Conservation (phyloP, 352 stramenopile species). For the Globisporangium middletonii region DNA sequence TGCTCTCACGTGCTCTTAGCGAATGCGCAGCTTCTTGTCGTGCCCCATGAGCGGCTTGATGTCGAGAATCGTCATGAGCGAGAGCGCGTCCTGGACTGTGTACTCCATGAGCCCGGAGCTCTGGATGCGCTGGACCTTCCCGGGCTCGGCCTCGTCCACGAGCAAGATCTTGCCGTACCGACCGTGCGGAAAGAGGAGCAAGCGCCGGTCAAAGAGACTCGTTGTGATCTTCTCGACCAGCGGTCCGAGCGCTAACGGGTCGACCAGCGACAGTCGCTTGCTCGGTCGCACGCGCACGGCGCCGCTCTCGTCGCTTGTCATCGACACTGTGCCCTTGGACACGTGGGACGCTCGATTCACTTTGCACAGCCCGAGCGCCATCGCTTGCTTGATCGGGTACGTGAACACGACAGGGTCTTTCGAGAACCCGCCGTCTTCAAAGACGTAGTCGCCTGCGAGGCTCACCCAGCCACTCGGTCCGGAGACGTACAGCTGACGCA, state of each 20-base stretch:
- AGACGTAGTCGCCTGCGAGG: slow-evolving; percentile 28
- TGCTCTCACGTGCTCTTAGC: background rate
- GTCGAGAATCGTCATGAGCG: slow-evolving; percentile 38
- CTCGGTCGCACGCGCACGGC: no score
- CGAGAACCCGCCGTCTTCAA: slow-evolving; percentile 21
- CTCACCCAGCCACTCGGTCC: slow-evolving; percentile 28
- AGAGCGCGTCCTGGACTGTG: slow-evolving; percentile 33
- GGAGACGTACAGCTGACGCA: slow-evolving; percentile 35
- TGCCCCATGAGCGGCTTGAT: slow-evolving; percentile 46
- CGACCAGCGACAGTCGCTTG: no score
- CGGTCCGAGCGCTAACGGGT: no score
- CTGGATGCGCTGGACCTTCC: slow-evolving; percentile 22
- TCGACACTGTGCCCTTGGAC: no score
- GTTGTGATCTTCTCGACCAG: slow-evolving; percentile 9
- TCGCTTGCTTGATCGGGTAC: slow-evolving; percentile 23
- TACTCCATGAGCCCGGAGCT: slow-evolving; percentile 27
- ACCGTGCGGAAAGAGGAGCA: slow-evolving; percentile 28
- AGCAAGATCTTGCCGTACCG: slow-evolving; percentile 31
- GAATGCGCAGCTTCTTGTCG: slow-evolving; percentile 30
- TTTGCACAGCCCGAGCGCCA: slow-evolving; percentile 19
- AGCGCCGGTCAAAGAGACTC: slow-evolving; percentile 40
- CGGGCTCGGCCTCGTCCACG: slow-evolving; percentile 26
- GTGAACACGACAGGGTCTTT: slow-evolving; percentile 12
- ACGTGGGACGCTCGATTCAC: background rate
- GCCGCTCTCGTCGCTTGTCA: no score